These are phyloP conservation scores for Suhomyces bribrorum DNA, from an alignment of 1,139 yeast species.

Conservation along the genomic window DNA sequence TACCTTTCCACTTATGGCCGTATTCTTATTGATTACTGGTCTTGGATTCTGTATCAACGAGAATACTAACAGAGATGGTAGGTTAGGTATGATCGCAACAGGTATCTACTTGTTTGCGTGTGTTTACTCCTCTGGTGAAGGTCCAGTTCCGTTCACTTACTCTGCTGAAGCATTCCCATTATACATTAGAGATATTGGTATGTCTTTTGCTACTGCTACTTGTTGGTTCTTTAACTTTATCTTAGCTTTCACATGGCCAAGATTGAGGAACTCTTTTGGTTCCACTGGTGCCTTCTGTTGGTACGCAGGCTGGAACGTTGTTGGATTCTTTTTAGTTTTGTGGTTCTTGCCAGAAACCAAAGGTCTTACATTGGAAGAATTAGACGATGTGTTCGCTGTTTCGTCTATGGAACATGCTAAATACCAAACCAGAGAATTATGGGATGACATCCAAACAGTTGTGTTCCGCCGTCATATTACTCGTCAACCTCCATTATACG, in stretches of 20 bases:
- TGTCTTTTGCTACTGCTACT: constrained; percentile 85
- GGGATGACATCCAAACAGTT: constrained; percentile 45
- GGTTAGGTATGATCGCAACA: constrained; percentile 63
- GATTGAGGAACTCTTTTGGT: constrained; percentile 62
- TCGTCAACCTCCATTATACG: constrained; percentile 56
- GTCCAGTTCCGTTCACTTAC: constrained; percentile 88
- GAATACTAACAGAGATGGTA: constrained; percentile 41
- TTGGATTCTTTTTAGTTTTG: constrained; percentile 69
- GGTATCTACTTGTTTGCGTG: constrained; percentile 75
- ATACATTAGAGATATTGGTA: constrained; percentile 81
- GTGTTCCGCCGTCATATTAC: constrained; percentile 43
- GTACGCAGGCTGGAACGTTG: constrained; percentile 84
- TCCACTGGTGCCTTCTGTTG: constrained; percentile 87
- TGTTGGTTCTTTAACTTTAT: constrained; percentile 85
- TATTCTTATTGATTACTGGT: constrained; percentile 70
- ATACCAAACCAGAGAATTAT: constrained; percentile 51
- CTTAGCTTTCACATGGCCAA: constrained; percentile 82
- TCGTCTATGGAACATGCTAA: constrained; percentile 54
- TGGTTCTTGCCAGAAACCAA: constrained; percentile 73
- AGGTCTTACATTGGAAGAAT: constrained; percentile 67
- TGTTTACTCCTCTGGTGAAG: constrained; percentile 83
- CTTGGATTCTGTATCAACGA: constrained; percentile 68
- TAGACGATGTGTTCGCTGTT: constrained; percentile 68
- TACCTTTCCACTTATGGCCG: constrained; percentile 75
- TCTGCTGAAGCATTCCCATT: constrained; percentile 88